Base-by-base conservation (phyloP, 129 eudicot species). In the Solidago caesia region DNA sequence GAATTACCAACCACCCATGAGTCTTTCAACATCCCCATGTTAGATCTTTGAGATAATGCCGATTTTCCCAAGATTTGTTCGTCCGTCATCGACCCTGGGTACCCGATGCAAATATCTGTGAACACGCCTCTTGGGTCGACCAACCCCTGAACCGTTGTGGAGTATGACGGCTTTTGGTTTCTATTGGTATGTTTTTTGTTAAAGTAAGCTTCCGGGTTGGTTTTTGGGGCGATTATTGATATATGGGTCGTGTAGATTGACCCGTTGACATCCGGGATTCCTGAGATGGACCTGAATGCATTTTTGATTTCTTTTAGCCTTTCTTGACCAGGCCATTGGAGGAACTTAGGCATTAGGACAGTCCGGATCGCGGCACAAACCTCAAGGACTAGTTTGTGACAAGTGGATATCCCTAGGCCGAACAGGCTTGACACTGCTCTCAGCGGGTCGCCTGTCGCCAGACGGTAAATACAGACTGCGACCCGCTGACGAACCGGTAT, bases 401-500 rank as follows among this genome's bases (percentile, higher is more conserved):
- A 91, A 9, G 97, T 90, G 29, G 94, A 87, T 45, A 90, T 90
- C 27, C 96, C 94, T 0, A 90, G 70, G 8, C 97, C 94, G 48
- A 91, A 91, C 8, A 82, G 80, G 58, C 76, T 73, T 6, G 96
- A 91, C 4, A 91, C 96, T 33, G 78, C 79, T 2, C 96, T 73
- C 6, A 91, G 85, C 4, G 97, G 88, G 82, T 91, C 96, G 21
- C 96, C 96, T 9, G 96, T 91, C 8, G 97, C 91, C 44, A 91
- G 33, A 4, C 96, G 43, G 84, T 88, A 88, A 9, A 91, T 76
- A 64, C 97, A 91, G 4, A 85, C 97, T 0, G 96, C 96, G n/a
- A 91, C 96, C 51, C 96, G 82, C 55, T 91, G 92, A 14, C 85
- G 85, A 46, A 87, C 96, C 10, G 97, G 92, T 52, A 91, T 89